These are phyloP conservation scores for Bipolaris gigantea DNA, from an alignment of 2,329 filamentous ascomycete genomes.

Conservation along the genomic window DNA sequence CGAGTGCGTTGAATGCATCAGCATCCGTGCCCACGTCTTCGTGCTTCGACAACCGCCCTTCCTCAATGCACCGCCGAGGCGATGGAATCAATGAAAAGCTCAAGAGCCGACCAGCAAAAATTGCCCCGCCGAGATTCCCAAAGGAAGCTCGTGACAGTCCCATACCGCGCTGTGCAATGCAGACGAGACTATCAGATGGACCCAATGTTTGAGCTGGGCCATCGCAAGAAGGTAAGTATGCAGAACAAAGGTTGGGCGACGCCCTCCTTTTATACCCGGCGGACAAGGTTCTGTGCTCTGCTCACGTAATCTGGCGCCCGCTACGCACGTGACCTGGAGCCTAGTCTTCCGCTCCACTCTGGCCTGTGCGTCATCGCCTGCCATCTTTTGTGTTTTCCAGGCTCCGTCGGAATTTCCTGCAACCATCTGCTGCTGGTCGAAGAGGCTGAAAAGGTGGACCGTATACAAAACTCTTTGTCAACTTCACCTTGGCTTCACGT, in stretches of 20 bases:
- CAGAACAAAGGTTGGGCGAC: background rate
- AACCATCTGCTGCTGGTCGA: background rate
- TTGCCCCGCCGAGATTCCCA: constrained; percentile 41
- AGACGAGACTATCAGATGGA: constrained; percentile 36
- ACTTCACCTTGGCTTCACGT: constrained; percentile 7
- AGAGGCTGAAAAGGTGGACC: background rate
- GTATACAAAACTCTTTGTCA: background rate
- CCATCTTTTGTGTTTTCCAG: background rate
- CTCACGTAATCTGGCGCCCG: background rate
- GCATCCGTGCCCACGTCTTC: too few species aligned
- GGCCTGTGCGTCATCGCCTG: constrained; percentile 4
- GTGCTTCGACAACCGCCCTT: too few species aligned
- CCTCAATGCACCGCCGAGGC: constrained; percentile 42
- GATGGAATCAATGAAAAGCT: constrained; percentile 44
- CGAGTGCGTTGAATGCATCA: too few species aligned
- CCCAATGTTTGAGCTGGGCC: constrained; percentile 38
- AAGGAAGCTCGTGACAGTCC: constrained; percentile 40
- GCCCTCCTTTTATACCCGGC: background rate
- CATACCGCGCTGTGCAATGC: constrained; percentile 46
- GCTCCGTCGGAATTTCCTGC: background rate
- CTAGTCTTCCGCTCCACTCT: background rate
- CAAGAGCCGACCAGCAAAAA: constrained; percentile 33
- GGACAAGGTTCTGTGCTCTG: background rate
- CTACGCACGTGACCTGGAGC: too few species aligned
- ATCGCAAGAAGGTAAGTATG: constrained; percentile 43